phyloP scores from a whole-genome alignment of 108 stramenopile genomes.

The Conticribra guillardii region DNA sequence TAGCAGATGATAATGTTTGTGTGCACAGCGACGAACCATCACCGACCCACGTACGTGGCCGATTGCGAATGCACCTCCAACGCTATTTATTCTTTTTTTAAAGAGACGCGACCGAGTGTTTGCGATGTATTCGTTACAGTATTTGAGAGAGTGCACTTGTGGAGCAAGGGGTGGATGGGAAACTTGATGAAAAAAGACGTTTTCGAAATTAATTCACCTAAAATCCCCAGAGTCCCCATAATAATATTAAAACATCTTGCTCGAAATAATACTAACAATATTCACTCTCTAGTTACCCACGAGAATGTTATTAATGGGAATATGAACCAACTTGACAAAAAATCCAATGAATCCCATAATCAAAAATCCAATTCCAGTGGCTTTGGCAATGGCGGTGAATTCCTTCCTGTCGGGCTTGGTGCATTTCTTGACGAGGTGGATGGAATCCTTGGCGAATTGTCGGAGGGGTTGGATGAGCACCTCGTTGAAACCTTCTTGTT shows the following conservation, averaged over 20 bases:
- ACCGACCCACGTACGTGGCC: constrained; percentile 38
- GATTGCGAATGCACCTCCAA: constrained; percentile 43
- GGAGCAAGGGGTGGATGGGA: too few relatives aligned
- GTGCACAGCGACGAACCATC: constrained; percentile 25
- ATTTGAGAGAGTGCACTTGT: too few relatives aligned
- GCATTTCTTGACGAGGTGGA: constrained; percentile 98
- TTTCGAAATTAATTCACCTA: too few relatives aligned
- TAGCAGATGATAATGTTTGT: too few relatives aligned
- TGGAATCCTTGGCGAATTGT: constrained; percentile 97
- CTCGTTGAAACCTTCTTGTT: constrained; percentile 91
- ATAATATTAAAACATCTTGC: too few relatives aligned
- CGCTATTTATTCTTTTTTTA: constrained; percentile 35
- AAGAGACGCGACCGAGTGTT: too few relatives aligned
- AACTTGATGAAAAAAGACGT: too few relatives aligned
- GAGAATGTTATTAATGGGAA: constrained; percentile 99
- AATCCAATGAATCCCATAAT: constrained; percentile 99
- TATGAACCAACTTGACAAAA: constrained; percentile 99
- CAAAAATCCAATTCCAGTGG: constrained; percentile 96
- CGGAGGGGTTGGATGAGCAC: constrained; percentile 93
- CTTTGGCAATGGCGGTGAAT: constrained; percentile 91
- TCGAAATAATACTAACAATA: too few relatives aligned
- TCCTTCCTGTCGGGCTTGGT: constrained; percentile 99
- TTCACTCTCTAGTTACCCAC: constrained; percentile 84
- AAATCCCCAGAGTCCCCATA: too few relatives aligned
- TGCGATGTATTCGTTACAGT: too few relatives aligned